Conservation (phyloP, 2,329 filamentous ascomycete genomes). For the Rutstroemia sp. region DNA sequence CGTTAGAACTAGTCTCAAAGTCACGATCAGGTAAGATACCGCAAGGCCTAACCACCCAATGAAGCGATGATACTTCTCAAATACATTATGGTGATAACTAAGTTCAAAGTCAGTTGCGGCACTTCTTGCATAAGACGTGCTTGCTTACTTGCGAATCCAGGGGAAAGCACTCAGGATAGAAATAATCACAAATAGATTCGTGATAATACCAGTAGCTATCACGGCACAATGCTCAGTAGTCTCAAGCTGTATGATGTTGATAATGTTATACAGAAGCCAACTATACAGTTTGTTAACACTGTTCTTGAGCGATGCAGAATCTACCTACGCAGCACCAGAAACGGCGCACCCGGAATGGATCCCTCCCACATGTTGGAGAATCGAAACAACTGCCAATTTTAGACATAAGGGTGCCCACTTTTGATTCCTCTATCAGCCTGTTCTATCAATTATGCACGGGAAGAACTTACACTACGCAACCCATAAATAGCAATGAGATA, state of each 20-base stretch:
- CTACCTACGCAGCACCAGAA: slow-evolving; percentile 32
- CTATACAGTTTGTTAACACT: slow-evolving; percentile 20
- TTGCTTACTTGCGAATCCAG: slow-evolving; percentile 35
- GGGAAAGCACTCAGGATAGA: slow-evolving; percentile 35
- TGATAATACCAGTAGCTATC: slow-evolving; percentile 34
- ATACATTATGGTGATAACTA: slow-evolving; percentile 35
- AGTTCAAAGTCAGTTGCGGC: slow-evolving; percentile 10
- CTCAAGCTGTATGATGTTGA: no score
- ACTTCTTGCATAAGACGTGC: neutral
- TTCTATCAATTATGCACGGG: neutral
- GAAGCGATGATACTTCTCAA: slow-evolving; percentile 36
- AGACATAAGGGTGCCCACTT: slow-evolving; percentile 34
- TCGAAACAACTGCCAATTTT: slow-evolving; percentile 32
- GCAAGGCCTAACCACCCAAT: slow-evolving; percentile 36
- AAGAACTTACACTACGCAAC: slow-evolving; percentile 29
- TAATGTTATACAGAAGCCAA: slow-evolving; percentile 34
- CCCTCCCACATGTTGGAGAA: slow-evolving; percentile 36
- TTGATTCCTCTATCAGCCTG: slow-evolving; percentile 7
- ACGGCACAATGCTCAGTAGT: slow-evolving; percentile 20
- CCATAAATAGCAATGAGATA: slow-evolving; percentile 34
- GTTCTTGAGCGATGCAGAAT: neutral
- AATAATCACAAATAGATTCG: slow-evolving; percentile 32
- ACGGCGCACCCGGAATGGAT: slow-evolving; percentile 36
- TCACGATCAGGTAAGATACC: slow-evolving; percentile 18
- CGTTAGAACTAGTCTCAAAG: slow-evolving; percentile 7